phyloP scores from a whole-genome alignment of 1,284 basidiomycete species.

The Heterobasidion occidentale region DNA sequence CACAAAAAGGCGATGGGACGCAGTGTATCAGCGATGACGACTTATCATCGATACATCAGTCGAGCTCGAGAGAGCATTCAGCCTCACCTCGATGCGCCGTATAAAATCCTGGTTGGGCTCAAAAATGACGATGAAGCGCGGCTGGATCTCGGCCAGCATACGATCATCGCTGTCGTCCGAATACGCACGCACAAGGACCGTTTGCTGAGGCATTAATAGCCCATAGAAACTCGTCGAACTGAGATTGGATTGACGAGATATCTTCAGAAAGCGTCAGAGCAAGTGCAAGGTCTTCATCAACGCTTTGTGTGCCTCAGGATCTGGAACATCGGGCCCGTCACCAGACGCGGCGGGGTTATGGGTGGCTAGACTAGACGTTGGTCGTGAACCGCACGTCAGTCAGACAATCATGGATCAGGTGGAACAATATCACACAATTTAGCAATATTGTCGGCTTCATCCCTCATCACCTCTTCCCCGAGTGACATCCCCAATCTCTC shows the following conservation, averaged over 20 bases:
- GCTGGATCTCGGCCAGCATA: conserved; percentile 81
- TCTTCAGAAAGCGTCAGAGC: conserved; percentile 12
- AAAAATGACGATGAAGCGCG: conserved; percentile 91
- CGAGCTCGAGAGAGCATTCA: no score
- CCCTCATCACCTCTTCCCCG: conserved; percentile 32
- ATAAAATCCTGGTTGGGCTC: conserved; percentile 94
- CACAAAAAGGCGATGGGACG: background rate
- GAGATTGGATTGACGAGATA: conserved; percentile 20
- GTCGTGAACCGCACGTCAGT: background rate
- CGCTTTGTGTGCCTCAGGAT: background rate
- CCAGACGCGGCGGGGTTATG: background rate
- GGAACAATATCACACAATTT: conserved; percentile 36
- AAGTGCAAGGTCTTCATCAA: conserved; percentile 21
- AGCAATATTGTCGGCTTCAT: conserved; percentile 49
- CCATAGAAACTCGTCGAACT: conserved; percentile 84
- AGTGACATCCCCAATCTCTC: conserved; percentile 10
- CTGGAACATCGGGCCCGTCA: background rate
- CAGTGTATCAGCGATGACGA: no score
- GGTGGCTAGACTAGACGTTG: background rate
- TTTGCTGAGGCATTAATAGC: conserved; percentile 71
- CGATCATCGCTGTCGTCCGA: conserved; percentile 91
- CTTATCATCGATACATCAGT: no score
- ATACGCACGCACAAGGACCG: conserved; percentile 83
- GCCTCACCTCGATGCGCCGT: conserved; percentile 79
- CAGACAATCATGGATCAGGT: background rate